phyloP scores from a whole-genome alignment of 306 rosid genomes.

The Betula pendula region DNA sequence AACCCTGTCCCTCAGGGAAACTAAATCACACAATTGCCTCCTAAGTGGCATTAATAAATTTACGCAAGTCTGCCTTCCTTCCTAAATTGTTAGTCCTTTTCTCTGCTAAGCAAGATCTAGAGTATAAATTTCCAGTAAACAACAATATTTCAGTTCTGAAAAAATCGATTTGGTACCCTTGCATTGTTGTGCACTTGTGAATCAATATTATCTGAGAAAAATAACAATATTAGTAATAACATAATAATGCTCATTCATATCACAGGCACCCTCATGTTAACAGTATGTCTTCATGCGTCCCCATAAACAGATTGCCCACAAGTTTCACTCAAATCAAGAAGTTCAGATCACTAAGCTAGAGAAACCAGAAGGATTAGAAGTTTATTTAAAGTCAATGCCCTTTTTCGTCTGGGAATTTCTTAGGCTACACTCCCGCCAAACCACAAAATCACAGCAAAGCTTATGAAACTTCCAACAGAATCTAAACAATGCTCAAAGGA shows the following conservation, averaged over 20 bases:
- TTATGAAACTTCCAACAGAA: not conserved
- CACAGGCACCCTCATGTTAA: not conserved
- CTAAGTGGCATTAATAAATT: too few species aligned
- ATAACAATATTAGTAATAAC: too few species aligned
- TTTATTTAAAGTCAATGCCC: not conserved
- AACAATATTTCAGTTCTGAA: too few species aligned
- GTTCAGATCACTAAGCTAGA: not conserved
- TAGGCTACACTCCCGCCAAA: not conserved
- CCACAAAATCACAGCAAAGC: not conserved
- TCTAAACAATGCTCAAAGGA: not conserved
- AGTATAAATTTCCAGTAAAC: too few species aligned
- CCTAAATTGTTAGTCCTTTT: not conserved
- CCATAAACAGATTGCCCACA: not conserved
- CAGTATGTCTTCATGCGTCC: not conserved
- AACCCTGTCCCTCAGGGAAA: too few species aligned
- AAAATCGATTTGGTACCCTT: not conserved
- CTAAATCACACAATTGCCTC: too few species aligned
- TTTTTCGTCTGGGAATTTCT: not conserved
- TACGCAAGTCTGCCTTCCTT: not conserved
- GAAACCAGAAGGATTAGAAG: not conserved
- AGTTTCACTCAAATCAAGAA: constrained; percentile 3
- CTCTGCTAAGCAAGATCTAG: too few species aligned
- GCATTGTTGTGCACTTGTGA: too few species aligned
- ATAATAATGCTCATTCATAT: not conserved
- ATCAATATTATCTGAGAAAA: too few species aligned